phyloP scores from a whole-genome alignment of 2,329 filamentous ascomycete species.

The Cryphonectria nitschkei region DNA sequence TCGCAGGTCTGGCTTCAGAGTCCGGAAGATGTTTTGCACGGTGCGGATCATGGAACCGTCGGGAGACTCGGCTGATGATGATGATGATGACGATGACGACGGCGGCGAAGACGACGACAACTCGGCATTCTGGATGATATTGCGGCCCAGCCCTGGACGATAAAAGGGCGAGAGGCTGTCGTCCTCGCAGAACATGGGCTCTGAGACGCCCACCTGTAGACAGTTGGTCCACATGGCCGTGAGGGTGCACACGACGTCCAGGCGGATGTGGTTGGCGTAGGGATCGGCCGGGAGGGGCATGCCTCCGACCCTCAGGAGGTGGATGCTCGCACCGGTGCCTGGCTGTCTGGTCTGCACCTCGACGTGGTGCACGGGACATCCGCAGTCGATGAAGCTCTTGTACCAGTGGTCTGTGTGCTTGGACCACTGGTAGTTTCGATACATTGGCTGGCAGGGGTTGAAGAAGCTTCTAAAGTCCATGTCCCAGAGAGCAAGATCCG shows the following conservation, averaged over 20 bases:
- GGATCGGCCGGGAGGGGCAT: conserved; percentile 31
- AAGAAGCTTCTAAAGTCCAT: conserved; percentile 10
- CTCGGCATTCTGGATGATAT: not conserved
- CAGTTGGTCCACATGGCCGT: conserved; percentile 31
- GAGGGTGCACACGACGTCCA: conserved; percentile 36
- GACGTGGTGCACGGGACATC: conserved; percentile 28
- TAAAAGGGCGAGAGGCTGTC: conserved; percentile 37
- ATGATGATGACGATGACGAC: not conserved
- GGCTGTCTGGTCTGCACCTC: conserved; percentile 20
- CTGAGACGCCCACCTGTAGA: conserved; percentile 33
- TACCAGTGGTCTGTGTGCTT: not conserved
- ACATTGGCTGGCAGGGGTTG: conserved; percentile 12
- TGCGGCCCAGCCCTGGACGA: conserved; percentile 17
- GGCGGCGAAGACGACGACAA: not conserved
- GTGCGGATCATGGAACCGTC: conserved; percentile 25
- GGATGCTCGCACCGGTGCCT: not conserved
- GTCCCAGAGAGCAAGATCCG: conserved; percentile 13
- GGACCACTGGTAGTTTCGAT: not conserved
- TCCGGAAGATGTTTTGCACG: conserved; percentile 33
- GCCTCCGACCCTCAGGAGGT: conserved; percentile 28
- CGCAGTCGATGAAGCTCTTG: conserved; percentile 25
- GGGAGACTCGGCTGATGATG: not conserved
- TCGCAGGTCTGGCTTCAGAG: conserved; percentile 33
- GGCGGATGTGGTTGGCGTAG: conserved; percentile 35
- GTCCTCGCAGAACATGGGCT: conserved; percentile 34